Conservation (phyloP, 345 rosid species). For the Citropsis articulata region DNA sequence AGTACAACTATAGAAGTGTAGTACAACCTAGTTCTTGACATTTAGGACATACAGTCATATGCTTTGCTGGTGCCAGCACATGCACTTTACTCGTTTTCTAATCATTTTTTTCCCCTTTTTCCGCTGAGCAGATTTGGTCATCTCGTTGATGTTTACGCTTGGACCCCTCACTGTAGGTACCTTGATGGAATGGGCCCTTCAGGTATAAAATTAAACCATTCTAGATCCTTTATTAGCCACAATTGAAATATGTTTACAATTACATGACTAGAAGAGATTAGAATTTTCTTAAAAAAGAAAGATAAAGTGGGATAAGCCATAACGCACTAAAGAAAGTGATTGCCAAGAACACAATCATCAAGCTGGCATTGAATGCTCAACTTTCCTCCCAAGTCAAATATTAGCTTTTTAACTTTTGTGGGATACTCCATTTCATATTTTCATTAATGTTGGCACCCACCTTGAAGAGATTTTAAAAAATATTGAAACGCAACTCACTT, state of each 20-base stretch:
- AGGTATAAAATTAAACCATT: constrained; percentile 46
- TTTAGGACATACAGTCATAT: not conserved
- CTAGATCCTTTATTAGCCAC: not conserved
- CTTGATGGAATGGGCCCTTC: constrained; percentile 90
- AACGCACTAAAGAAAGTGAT: constrained; percentile 20
- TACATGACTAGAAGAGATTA: constrained; percentile 13
- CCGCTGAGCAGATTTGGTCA: constrained; percentile 71
- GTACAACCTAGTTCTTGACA: constrained; percentile 18
- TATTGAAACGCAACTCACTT: constrained; percentile 13
- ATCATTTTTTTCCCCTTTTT: not conserved
- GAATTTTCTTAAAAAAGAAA: constrained; percentile 13
- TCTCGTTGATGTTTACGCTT: constrained; percentile 75
- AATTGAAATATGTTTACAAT: not conserved
- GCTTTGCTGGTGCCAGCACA: not conserved
- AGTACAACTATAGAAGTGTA: not conserved
- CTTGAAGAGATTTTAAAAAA: constrained; percentile 14
- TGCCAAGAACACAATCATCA: not conserved
- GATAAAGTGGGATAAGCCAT: constrained; percentile 27
- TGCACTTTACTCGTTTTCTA: not conserved
- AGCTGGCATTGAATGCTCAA: no score
- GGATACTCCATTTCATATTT: no score
- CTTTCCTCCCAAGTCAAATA: no score
- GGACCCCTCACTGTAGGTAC: constrained; percentile 96
- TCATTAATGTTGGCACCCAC: no score
- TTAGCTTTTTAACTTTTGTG: no score